Evolutionary conservation across 306 rosid species (phyloP).

Genomic region (Pachyrhizus erosus): DNA sequence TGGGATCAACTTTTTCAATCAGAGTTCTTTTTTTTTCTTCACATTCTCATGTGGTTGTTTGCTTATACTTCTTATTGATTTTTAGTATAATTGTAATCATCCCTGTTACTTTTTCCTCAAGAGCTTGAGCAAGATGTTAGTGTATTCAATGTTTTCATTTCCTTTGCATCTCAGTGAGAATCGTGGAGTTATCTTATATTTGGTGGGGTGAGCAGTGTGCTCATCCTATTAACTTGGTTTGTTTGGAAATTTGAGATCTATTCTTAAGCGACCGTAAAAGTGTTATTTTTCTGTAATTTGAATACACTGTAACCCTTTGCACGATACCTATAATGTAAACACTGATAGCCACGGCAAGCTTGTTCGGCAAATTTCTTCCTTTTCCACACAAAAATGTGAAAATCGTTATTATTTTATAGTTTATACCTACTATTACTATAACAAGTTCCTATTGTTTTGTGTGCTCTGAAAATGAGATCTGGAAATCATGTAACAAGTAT

Average conservation of each 20-base stretch:
- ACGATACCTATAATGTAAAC: neutral
- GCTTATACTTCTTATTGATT: conserved; percentile 31
- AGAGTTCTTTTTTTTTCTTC: neutral
- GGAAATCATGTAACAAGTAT: conserved; percentile 2
- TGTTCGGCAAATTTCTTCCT: conserved; percentile 16
- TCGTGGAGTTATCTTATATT: neutral
- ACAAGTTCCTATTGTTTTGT: conserved; percentile 15
- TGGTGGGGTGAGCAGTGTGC: conserved; percentile 16
- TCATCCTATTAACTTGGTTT: conserved; percentile 32
- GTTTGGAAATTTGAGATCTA: conserved; percentile 33
- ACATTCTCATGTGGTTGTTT: conserved; percentile 26
- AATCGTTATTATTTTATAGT: neutral
- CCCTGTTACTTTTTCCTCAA: neutral
- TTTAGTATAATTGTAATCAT: conserved; percentile 28
- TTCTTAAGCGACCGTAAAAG: neutral
- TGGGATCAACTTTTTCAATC: conserved; percentile 4
- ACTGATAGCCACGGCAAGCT: neutral
- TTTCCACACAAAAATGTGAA: neutral
- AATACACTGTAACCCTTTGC: neutral
- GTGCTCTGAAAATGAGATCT: conserved; percentile 32
- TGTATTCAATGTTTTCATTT: conserved; percentile 20
- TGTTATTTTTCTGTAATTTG: conserved; percentile 3
- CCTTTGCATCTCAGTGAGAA: conserved; percentile 17
- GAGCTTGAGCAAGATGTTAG: conserved; percentile 14
- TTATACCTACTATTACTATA: neutral